A percentile compares a stretch with the other conserved stretches of the same genome.
phyloP scores from a whole-genome alignment of 352 stramenopile species.

The Peronospora belbahrii region DNA sequence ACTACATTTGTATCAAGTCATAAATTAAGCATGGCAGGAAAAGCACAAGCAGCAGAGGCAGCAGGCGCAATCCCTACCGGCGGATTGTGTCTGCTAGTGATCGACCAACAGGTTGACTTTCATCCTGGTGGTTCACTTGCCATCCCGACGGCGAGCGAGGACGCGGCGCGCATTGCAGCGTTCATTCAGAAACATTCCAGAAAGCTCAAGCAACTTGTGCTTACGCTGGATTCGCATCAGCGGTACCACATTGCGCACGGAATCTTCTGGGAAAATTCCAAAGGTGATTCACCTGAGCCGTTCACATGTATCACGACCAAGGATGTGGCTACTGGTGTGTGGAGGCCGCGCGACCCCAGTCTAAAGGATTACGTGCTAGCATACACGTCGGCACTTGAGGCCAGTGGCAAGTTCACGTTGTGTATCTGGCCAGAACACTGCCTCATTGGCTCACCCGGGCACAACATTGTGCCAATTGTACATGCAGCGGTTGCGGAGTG shows the following conservation, averaged over 20 bases:
- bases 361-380: conserved; percentile 81
- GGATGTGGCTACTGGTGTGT: conserved; percentile 59
- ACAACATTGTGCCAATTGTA: conserved; percentile 85
- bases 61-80: conserved; percentile 32
- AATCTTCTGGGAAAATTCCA: conserved; percentile 85
- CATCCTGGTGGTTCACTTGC: conserved; percentile 91
- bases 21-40: conserved; percentile 19
- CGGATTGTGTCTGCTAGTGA: conserved; percentile 83
- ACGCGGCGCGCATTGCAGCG: conserved; percentile 83
- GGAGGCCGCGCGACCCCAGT: conserved; percentile 50
- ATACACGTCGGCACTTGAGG: conserved; percentile 87
- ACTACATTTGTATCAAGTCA: conserved; percentile 3
- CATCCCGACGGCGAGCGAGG: conserved; percentile 89
- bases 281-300: conserved; percentile 61
- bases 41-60: conserved; percentile 31
- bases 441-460: conserved; percentile 86
- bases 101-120: conserved; percentile 95
- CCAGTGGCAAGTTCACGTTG: conserved; percentile 84
- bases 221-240: conserved; percentile 96
- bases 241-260: conserved; percentile 93
- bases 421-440: conserved; percentile 98
- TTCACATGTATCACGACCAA: conserved; percentile 91
- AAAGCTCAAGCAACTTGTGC: conserved; percentile 79
- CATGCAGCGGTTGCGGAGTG: conserved; percentile 80
- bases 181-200: conserved; percentile 73